These are phyloP conservation scores for Aspergillus sclerotioniger DNA, from an alignment of 495 filamentous ascomycete genomes.

Conservation along the genomic window DNA sequence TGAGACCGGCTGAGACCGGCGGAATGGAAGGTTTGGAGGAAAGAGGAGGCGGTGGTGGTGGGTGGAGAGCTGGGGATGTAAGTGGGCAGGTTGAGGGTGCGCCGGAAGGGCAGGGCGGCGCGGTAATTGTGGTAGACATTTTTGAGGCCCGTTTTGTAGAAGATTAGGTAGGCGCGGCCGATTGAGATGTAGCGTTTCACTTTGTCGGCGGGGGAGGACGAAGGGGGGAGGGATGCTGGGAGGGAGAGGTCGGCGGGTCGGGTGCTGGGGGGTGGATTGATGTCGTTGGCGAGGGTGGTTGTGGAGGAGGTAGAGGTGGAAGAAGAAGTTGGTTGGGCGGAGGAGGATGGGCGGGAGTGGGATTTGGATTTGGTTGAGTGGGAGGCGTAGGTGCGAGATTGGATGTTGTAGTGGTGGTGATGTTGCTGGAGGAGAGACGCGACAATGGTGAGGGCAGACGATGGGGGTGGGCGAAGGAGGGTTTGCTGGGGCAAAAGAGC, in stretches of 20 bases:
- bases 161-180: constrained; percentile 54
- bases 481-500: constrained; percentile 8
- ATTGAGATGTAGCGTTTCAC: constrained; percentile 36
- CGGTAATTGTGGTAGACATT: constrained; percentile 61
- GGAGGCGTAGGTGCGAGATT: neutral
- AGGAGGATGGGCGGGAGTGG: constrained; percentile 22
- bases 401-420: neutral
- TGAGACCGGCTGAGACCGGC: constrained; percentile 51
- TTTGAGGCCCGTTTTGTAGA: constrained; percentile 84
- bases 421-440: constrained; percentile 1
- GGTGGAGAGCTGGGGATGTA: constrained; percentile 37
- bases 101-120: constrained; percentile 33
- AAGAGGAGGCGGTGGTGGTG: constrained; percentile 19
- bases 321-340: constrained; percentile 17
- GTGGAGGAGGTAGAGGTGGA: constrained; percentile 15
- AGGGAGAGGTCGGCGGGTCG: constrained; percentile 32
- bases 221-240: constrained; percentile 22
- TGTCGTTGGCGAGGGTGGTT: constrained; percentile 20
- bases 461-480: neutral
- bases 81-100: constrained; percentile 26
- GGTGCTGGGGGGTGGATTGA: constrained; percentile 43
- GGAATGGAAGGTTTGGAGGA: constrained; percentile 27
- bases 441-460: neutral
- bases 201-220: constrained; percentile 29
- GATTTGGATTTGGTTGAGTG: constrained; percentile 20